Evolutionary conservation across 257 asterid species (phyloP), one percentile per base, ranked within the genome.

Genomic region (Misopates orontium): DNA sequence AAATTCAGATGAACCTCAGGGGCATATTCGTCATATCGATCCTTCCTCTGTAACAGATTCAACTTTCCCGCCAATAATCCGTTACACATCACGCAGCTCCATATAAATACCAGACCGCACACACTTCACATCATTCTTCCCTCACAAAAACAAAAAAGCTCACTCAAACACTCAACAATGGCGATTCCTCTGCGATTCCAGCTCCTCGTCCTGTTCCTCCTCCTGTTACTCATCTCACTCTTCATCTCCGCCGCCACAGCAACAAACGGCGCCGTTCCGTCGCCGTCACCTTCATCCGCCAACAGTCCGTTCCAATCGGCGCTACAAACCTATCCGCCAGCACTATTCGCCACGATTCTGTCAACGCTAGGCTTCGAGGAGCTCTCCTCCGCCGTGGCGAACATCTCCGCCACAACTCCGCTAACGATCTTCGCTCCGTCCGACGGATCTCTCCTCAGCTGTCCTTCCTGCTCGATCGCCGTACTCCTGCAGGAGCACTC

Each of bases 291-390:
- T 20, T 60, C 87, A 31, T 10, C 93, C 24, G 56, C 88, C 39
- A n/a, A 75, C 57, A 7, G 70, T 2, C 57, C 71, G 3, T 73
- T 77, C 61, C 78, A 58, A 28, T 47, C 73, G 64, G 63, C 67
- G 7, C 52, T 69, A 16, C 82, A 75, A 53, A 73, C 78, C 0
- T 75, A 76, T 21, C 80, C 84, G 2, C 77, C 80, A 11, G 69
- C 87, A 5, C 79, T 87, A 73, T 71, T 83, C 80, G 80, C 96
- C 40, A 77, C 86, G 48, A 71, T 88, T 45, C 92, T 88, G 70
- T 75, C 95, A 31, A 76, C 91, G 4, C 91, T 91, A 64, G 98
- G 98, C 53, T 91, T 77, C 79, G 82, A 82, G 77, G 90, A 91
- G 32, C 87, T 86, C 69, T 84, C 96, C 62, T 54, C 88, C 36